Evolutionary conservation across 176 grass and related monocot genomes (phyloP), one percentile per base, ranked within the genome.

Genomic region (Olyra latifolia): DNA sequence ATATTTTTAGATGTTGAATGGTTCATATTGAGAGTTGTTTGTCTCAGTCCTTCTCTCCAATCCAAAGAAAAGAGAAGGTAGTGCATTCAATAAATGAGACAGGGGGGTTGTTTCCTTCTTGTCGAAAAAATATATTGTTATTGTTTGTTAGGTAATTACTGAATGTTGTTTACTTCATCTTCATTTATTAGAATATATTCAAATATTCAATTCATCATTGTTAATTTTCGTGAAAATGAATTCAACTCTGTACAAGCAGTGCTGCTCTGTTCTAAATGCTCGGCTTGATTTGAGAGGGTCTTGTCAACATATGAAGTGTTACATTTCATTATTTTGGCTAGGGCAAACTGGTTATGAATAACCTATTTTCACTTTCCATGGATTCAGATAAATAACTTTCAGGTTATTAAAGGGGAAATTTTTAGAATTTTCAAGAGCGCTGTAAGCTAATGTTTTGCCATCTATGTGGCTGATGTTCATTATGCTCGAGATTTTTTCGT

Each of bases 351-450:
- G 11, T 10, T 10, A 27, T n/a, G 53, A 25, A 56, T 3, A 83
- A n/a, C 24, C 7, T 72, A 55, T n/a, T 53, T 79, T 72, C 23
- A 30, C 2, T 55, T 19, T 10, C 56, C 39, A 54, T 6, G 0
- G n/a, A 63, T 71, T 42, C 30, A 64, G 45, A 30, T 1, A 83
- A 44, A 59, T 78, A 60, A 7, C 3, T 61, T 87, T 39, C 23
- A 61, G 10, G 2, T 62, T 39, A 23, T 84, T 41, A 5, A 53
- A 84, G 25, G 22, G 14, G 2, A 54, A 54, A 62, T 63, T 5
- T 49, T 46, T 27, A 29, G 7, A 62, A 41, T 65, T 70, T 27
- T 0, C 40, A 55, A 70, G 10, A 40, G 19, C 17, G 56, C 39
- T 40, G n/a, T n/a, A n/a, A n/a, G n/a, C 3, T 72, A 71, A n/a